phyloP scores from a whole-genome alignment of 177 flowering plant genomes.

The Vitis hybrid region DNA sequence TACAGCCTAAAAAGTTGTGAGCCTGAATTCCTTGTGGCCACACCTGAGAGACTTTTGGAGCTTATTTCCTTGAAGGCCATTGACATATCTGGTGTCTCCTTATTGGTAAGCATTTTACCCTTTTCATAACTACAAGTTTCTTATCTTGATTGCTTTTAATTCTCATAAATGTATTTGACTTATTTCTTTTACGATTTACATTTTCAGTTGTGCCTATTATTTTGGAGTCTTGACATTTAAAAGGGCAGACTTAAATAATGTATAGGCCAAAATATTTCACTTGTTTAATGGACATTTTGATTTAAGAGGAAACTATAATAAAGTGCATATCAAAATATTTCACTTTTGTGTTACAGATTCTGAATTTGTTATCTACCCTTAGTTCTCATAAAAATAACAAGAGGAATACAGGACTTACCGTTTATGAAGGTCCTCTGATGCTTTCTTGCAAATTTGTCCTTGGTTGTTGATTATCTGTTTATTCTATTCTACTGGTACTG shows the following conservation, averaged over 20 bases:
- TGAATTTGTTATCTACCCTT: no score
- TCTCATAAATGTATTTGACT: no score
- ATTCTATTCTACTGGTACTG: no score
- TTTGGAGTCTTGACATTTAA: background rate
- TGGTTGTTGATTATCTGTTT: no score
- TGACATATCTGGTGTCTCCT: conserved; percentile 65
- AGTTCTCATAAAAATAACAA: no score
- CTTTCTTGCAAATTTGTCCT: no score
- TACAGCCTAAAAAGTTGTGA: conserved; percentile 75
- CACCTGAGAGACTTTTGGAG: conserved; percentile 89
- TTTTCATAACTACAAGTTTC: background rate
- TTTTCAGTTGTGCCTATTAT: background rate
- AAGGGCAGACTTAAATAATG: background rate
- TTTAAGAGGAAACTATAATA: background rate
- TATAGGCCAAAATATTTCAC: background rate
- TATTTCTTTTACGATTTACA: background rate
- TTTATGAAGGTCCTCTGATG: no score
- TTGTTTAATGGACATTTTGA: background rate
- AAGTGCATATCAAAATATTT: no score
- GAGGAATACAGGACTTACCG: no score
- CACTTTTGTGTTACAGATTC: no score
- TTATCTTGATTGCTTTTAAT: background rate
- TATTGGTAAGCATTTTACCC: conserved; percentile 52
- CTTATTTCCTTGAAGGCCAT: conserved; percentile 68
- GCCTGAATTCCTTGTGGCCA: conserved; percentile 89